phyloP scores from a whole-genome alignment of 2,329 filamentous ascomycete genomes.

The Trichoderma arundinaceum region DNA sequence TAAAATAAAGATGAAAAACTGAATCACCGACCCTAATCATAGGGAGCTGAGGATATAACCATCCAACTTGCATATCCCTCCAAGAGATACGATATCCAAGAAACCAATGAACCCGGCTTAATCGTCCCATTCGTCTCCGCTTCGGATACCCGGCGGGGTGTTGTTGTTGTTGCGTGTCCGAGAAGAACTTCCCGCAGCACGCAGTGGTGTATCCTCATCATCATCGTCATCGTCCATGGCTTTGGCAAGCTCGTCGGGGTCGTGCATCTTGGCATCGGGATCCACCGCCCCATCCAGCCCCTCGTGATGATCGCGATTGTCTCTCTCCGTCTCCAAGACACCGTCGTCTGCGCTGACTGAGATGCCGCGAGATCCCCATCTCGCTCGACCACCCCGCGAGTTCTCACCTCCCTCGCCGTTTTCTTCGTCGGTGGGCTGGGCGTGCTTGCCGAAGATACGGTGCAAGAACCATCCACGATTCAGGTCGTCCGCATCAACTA shows the following conservation, averaged over 20 bases:
- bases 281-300: conserved; percentile 56
- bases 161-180: conserved; percentile 34
- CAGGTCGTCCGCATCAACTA: conserved; percentile 90
- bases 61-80: not conserved
- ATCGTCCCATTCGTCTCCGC: conserved; percentile 56
- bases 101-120: conserved; percentile 34
- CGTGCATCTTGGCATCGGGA: conserved; percentile 69
- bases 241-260: conserved; percentile 68
- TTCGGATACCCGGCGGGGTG: conserved; percentile 49
- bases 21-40: not conserved
- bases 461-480: conserved; percentile 83
- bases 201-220: conserved; percentile 37
- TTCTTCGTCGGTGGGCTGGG: conserved; percentile 63
- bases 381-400: conserved; percentile 50
- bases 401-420: conserved; percentile 52
- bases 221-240: conserved; percentile 62
- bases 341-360: conserved; percentile 70
- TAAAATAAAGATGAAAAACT: not conserved
- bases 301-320: conserved; percentile 53
- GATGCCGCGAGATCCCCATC: conserved; percentile 69
- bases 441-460: conserved; percentile 71
- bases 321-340: conserved; percentile 57
- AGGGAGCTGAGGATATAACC: not conserved
- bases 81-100: conserved; percentile 20
- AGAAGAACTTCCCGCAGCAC: conserved; percentile 39